Base-by-base conservation (phyloP, 805 yeast genomes). In the Pichia exigua region DNA sequence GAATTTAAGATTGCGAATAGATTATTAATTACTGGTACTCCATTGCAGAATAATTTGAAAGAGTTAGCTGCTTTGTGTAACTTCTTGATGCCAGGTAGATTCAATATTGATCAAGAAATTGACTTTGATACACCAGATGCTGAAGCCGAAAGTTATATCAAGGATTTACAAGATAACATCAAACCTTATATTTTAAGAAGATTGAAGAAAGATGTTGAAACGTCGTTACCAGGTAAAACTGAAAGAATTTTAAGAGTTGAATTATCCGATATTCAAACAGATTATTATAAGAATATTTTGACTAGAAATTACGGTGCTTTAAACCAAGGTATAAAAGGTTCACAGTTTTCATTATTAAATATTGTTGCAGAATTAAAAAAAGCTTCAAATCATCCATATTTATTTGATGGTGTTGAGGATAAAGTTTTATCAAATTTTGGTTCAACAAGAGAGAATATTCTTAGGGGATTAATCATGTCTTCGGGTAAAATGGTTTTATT, bases 401-500 rank as follows among this genome's bases (percentile, higher is more conserved):
- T 94, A 51, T 94, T 94, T 69, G 97, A 91, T 59, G 85, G 84
- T 53, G 98, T 96, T 2, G 99, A 94, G 68, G 86, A 85, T 28
- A 78, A 84, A 52, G 89, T 94, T 35, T 70, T 85, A 54, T 72
- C 83, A 15, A 83, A 83, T 54, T 83, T 82, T 35, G 77, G 77
- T 42, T 74, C 76, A 41, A 75, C 90, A 1, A 77, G 97, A 54
- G 97, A 92, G 59, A 87, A 82, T 58, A 76, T 86, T 21, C 70
- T 94, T 42, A 81, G 90, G 64, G 99, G 99, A 17, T 73, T 94
- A 73, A 87, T 94, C 57, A 94, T 94, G 99, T 87, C 95, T 18
- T 87, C 96, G 9, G 99, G 99, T 61, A 94, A 94, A 65, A 94
- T 94, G 99, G 99, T 94, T 8, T 74, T 94, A 46, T 73, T 94